phyloP scores from a whole-genome alignment of 1,139 yeast species.

The Lodderomyces beijingensis region DNA sequence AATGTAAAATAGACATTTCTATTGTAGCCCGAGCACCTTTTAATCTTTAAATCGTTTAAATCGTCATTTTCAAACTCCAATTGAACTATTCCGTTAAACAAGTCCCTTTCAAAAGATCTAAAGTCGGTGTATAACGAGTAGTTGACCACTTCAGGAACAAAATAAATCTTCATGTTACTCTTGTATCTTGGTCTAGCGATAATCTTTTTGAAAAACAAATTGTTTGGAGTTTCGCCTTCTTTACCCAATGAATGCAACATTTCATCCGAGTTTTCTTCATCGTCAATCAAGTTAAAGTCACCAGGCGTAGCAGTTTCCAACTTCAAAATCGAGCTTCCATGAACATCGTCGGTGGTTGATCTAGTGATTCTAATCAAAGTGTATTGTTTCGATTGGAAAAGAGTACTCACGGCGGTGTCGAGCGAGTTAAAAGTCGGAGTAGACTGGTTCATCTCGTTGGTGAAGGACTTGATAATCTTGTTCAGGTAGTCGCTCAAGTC shows the following conservation, averaged over 20 bases:
- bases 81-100: constrained; percentile 46
- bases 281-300: constrained; percentile 46
- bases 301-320: constrained; percentile 55
- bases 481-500: constrained; percentile 32
- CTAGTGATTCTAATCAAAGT: constrained; percentile 50
- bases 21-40: constrained; percentile 4
- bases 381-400: constrained; percentile 40
- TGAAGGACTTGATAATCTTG: constrained; percentile 27
- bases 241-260: constrained; percentile 38
- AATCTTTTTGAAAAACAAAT: constrained; percentile 42
- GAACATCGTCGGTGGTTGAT: constrained; percentile 48
- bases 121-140: constrained; percentile 47
- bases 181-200: constrained; percentile 52
- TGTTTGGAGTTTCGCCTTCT: constrained; percentile 37
- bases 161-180: constrained; percentile 45
- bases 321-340: constrained; percentile 48
- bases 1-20: constrained; percentile 22
- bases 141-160: constrained; percentile 29
- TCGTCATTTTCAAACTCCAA: constrained; percentile 12
- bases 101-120: constrained; percentile 49
- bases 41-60: constrained; percentile 4
- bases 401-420: constrained; percentile 41
- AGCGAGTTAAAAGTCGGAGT: constrained; percentile 41
- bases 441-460: constrained; percentile 4
- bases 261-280: constrained; percentile 41